Evolutionary conservation across 2,329 filamentous ascomycete species (phyloP), one percentile per base, ranked within the genome.

Genomic region (Ceratocystis papillata): DNA sequence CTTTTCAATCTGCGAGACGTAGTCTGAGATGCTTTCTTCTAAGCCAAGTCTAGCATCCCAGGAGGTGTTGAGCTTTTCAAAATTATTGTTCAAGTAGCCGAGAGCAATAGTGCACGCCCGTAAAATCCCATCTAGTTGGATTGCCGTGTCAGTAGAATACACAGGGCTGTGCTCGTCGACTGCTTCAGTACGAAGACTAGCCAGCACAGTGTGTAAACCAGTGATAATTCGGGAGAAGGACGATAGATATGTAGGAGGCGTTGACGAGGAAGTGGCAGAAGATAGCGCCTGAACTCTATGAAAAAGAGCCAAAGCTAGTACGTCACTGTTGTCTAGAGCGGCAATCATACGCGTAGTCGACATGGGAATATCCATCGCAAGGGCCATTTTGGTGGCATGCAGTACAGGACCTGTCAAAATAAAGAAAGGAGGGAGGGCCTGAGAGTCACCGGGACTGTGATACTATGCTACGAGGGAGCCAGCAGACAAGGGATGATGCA

Each of bases 61-160:
- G 69, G 74, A 59, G 28, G 28, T 6, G 53, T 17, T 20, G 71
- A 80, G 79, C 70, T 77, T 80, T 67, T 80, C 77, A 3, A 87
- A 73, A 4, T 83, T 73, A 1, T 74, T 77, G 65, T 82, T 79
- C 50, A 86, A 79, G 71, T 84, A 79, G 69, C 78, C 77, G 12
- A 87, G 77, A 1, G 79, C 77, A 69, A 78, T 79, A 68, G 83
- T 79, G 71, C 80, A 81, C 71, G 84, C 81, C 69, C 81, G 77
- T 64, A 85, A 73, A 33, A 85, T 78, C 1, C 78, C 77, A 0
- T 73, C 74, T 15, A 87, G 76, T 70, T 83, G 79, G 45, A 79
- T 76, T 7, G 75, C 72, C 70, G 81, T 83, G 61, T 79, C 73
- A 44, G 76, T 73, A 25, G 74, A 75, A 53, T 75, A 76, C 10